Evolutionary conservation across 495 filamentous ascomycete species (phyloP), one percentile per base, ranked within the genome.

Genomic region (Acidiella bohemica): DNA sequence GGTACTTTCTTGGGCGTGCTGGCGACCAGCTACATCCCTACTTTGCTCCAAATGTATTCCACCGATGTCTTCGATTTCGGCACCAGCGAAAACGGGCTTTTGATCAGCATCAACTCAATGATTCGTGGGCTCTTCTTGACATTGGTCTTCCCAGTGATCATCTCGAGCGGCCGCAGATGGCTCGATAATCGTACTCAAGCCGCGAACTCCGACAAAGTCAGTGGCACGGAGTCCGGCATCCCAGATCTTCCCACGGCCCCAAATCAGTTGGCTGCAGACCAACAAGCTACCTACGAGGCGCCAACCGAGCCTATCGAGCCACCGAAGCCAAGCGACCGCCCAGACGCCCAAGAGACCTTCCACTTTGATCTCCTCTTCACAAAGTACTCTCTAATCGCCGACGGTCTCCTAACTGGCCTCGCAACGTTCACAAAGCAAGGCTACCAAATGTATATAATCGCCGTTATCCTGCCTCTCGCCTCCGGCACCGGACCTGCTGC

Each of bases 1-100:
- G 72, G 72, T 1, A 66, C 71, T 1, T 75, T 75, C 40, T 53
- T 74, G 7, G 69, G 63, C 0, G 70, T 74, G 17, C 53, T 75
- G 11, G 68, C 72, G 0, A 73, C 72, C 0, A 68, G 64, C 13
- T 76, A 71, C 25, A 66, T 67, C 2, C 63, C 67, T 2, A 37
- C 36, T 2, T 45, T 59, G 13, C 44, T 59, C 13, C 56, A 59
- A 26, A 54, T 59, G 51, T 12, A 55, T 67, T 17, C 67, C 13
- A 75, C 70, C 0, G 67, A 71, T 19, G 59, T 54, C 4, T 73
- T 73, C 42, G 56, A 63, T 25, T 76, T 74, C 50, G 55, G 57
- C 23, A 68, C 72, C 5, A 59, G 54, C 1, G 62, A 71, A 36
- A 75, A 75, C 41, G 70, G 67, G 11, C 64, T 55, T 44, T 56